phyloP scores from a whole-genome alignment of 2,329 filamentous ascomycete species.

The Sarocladium oryzae region DNA sequence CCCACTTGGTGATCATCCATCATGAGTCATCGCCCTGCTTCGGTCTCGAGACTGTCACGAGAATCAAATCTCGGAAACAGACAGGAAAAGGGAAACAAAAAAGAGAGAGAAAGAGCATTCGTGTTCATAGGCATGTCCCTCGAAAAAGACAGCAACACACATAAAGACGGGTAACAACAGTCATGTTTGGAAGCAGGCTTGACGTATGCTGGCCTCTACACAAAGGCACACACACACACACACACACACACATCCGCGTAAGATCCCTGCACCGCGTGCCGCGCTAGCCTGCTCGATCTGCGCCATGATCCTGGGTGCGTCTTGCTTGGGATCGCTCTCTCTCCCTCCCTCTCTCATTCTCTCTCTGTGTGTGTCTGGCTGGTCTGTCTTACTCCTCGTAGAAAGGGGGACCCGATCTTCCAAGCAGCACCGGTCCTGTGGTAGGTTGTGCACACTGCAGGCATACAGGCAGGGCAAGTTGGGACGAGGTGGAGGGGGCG shows the following conservation, averaged over 20 bases:
- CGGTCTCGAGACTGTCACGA: background rate
- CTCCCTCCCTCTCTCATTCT: no score
- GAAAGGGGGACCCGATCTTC: background rate
- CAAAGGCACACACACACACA: background rate
- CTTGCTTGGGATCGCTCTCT: background rate
- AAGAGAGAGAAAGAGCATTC: background rate
- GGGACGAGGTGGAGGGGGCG: conserved; percentile 6
- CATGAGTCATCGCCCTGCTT: conserved; percentile 1
- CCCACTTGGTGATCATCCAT: background rate
- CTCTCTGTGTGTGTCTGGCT: no score
- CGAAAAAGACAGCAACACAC: no score
- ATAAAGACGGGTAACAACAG: no score
- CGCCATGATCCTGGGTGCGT: background rate
- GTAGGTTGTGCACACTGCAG: conserved; percentile 1
- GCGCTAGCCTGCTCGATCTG: conserved; percentile 1
- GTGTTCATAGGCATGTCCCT: background rate
- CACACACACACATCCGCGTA: background rate
- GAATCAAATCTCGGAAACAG: no score
- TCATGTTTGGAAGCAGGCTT: no score
- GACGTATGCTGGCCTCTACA: no score
- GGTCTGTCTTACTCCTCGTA: background rate
- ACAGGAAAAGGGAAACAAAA: no score
- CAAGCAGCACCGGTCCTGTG: conserved; percentile 2
- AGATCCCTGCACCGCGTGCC: background rate
- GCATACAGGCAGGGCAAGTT: background rate